Base-by-base conservation (phyloP, 345 rosid species). In the Bretschneidera sinensis region DNA sequence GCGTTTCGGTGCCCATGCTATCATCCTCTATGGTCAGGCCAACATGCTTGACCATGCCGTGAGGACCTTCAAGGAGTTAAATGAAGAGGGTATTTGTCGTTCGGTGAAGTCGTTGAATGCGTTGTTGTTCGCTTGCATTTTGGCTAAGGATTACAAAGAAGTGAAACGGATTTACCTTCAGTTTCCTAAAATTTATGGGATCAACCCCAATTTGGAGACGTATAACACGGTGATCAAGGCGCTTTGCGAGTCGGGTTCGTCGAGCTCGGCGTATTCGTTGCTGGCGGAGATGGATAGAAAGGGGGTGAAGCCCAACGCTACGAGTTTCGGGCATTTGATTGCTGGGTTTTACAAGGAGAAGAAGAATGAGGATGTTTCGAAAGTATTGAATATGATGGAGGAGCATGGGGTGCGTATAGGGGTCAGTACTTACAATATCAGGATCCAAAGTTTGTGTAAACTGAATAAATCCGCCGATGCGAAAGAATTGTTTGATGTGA, bases 251-350 rank as follows among this genome's bases (percentile, higher is more conserved):
- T 80, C 87, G 1, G 86, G 84, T 24, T 82, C 85, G 2, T 31
- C 95, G 4, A 83, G 78, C 21, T 89, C 92, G 0, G 73, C 69
- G 0, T 94, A 80, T 59, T 90, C 97, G 0, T 54, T 84, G 18
- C 39, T 94, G 61, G 81, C 83, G 0, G 96, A 94, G 69, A 94
- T 94, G 99, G 83, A 85, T 59, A 81, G 77, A 66, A 80, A 81
- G 51, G 72, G 83, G 6, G 54, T 83, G 5, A 75, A 48, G 56
- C 97, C 99, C 0, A 78, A 74, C 6, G 49, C 74, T 1, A 63
- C 71, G 0, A 81, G 71, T 21, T 90, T 90, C 23, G 88, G 84
- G 51, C 17, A 51, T 14, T 59, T 82, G 79, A 64, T 94, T 35
- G 61, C 77, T 39, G 99, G 96, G 21, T 84, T 88, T 71, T 90